Conservation (phyloP, 1,284 basidiomycete species). For the Cryptococcus sp. region DNA sequence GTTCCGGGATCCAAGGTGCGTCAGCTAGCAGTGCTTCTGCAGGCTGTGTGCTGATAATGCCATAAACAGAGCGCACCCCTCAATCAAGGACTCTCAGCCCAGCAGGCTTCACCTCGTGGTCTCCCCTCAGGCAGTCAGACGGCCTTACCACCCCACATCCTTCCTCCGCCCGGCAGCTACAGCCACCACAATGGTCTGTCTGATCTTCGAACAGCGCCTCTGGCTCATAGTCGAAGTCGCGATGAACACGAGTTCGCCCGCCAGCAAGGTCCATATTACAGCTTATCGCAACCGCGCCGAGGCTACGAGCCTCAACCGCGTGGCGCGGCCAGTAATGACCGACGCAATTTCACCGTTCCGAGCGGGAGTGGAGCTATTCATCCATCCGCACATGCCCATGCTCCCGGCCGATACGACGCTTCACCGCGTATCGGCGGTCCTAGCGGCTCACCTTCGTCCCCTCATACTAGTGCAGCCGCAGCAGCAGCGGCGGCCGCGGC, state of each 20-base stretch:
- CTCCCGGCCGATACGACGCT: slow-evolving; percentile 7
- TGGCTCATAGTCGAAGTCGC: slow-evolving; percentile 26
- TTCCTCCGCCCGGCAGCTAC: slow-evolving; percentile 34
- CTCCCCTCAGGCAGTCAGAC: slow-evolving; percentile 43
- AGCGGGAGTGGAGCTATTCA: slow-evolving; percentile 4
- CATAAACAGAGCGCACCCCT: slow-evolving; percentile 42
- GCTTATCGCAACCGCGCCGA: neutral
- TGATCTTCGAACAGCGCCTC: slow-evolving; percentile 42
- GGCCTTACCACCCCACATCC: slow-evolving; percentile 37
- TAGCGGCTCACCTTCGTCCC: slow-evolving; percentile 9
- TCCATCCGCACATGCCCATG: slow-evolving; percentile 1
- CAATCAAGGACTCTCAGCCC: slow-evolving; percentile 41
- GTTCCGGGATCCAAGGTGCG: slow-evolving; percentile 45
- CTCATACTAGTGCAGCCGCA: neutral
- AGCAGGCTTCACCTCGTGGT: slow-evolving; percentile 46
- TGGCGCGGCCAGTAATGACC: slow-evolving; percentile 14
- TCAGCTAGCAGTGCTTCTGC: neutral
- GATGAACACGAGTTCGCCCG: slow-evolving; percentile 42
- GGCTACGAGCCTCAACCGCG: neutral
- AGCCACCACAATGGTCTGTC: slow-evolving; percentile 27
- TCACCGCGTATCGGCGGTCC: slow-evolving; percentile 7
- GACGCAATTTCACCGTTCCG: slow-evolving; percentile 36
- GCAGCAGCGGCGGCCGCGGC: slow-evolving; percentile 1
- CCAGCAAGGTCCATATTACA: slow-evolving; percentile 25
- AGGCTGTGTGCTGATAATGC: slow-evolving; percentile 7